phyloP scores from a whole-genome alignment of 225 moss, liverwort and hornwort genomes.

The Rhytidiadelphus loreus region DNA sequence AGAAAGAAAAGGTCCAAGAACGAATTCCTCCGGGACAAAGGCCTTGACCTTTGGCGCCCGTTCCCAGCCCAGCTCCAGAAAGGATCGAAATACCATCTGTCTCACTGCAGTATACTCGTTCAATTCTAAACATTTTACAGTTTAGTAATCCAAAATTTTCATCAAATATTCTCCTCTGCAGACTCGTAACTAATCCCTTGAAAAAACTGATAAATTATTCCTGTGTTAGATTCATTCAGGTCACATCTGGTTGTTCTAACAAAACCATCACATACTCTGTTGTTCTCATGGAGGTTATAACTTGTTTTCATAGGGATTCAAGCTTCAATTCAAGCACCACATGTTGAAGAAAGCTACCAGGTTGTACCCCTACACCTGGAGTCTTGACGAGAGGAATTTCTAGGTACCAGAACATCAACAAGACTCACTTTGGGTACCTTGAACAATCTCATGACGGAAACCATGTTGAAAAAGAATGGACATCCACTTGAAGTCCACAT shows the following conservation, averaged over 20 bases:
- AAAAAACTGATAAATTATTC: not conserved
- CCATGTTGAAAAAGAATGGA: constrained; percentile 73
- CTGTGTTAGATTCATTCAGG: not conserved
- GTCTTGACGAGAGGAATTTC: not conserved
- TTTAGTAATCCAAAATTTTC: not conserved
- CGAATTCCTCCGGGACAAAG: constrained; percentile 57
- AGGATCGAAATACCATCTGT: constrained; percentile 67
- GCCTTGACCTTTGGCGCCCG: constrained; percentile 43
- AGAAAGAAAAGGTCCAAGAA: constrained; percentile 58
- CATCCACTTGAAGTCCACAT: constrained; percentile 77
- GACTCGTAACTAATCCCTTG: not conserved
- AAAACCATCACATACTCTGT: not conserved
- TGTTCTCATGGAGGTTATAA: not conserved
- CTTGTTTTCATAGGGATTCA: not conserved
- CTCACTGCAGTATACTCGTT: constrained; percentile 47
- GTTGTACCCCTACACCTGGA: not conserved
- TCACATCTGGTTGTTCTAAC: not conserved
- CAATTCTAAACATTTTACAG: not conserved
- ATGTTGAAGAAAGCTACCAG: not conserved
- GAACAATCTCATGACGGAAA: constrained; percentile 58
- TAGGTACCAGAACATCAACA: not conserved
- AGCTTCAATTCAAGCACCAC: not conserved
- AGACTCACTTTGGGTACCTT: constrained; percentile 37
- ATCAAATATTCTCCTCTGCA: not conserved
- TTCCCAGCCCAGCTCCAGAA: constrained; percentile 61